Evolutionary conservation across 257 asterid species (phyloP).

Genomic region (Rhazya stricta): DNA sequence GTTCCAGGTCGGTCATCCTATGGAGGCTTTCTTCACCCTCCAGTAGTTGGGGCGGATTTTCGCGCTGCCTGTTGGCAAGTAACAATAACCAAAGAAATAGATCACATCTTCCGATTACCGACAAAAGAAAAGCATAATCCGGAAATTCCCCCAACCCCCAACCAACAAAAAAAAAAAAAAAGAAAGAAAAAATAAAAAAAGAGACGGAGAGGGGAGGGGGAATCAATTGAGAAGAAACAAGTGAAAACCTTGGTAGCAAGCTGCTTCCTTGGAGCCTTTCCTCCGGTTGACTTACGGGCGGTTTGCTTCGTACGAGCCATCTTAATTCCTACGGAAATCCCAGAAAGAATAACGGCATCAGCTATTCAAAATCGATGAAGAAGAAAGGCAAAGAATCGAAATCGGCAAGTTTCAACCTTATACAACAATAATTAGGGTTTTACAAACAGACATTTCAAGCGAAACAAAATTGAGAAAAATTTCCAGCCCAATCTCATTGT

Average conservation of each 20-base stretch:
- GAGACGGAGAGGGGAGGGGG: neutral
- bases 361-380: neutral
- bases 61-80: conserved; percentile 5
- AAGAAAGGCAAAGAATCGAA: neutral
- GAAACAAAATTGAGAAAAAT: neutral
- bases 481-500: neutral
- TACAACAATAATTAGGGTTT: neutral
- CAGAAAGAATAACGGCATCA: neutral
- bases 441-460: neutral
- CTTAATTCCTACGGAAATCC: neutral
- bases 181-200: too few species aligned
- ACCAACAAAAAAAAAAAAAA: too few species aligned
- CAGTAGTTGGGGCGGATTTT: conserved; percentile 14
- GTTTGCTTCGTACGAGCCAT: conserved; percentile 20
- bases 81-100: neutral
- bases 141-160: neutral
- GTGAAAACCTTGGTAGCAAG: conserved; percentile 9
- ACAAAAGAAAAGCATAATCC: neutral
- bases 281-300: conserved; percentile 15
- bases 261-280: conserved; percentile 17
- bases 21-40: conserved; percentile 16
- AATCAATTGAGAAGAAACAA: neutral
- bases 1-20: conserved; percentile 17
- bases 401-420: neutral
- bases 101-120: neutral